A percentile compares a stretch with the other conserved stretches of the same genome.
These are phyloP conservation scores for Aspergillus sojae DNA, from an alignment of 2,329 filamentous ascomycete genomes.

Conservation along the genomic window DNA sequence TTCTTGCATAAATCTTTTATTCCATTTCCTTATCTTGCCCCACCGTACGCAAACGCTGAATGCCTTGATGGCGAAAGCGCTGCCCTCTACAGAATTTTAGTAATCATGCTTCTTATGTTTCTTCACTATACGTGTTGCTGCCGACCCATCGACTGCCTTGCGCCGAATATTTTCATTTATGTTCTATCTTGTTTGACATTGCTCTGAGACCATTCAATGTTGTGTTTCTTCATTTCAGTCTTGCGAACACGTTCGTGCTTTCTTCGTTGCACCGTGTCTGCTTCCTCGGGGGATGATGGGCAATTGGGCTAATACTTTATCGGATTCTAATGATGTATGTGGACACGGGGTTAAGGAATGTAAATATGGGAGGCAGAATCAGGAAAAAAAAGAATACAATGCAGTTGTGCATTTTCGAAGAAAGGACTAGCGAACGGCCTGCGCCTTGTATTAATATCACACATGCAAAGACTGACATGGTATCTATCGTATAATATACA, in stretches of 20 bases:
- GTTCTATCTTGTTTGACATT: conserved; percentile 1
- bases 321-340: conserved; percentile 40
- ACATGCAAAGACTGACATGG: background rate
- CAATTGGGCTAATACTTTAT: conserved; percentile 31
- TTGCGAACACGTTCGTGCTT: conserved; percentile 16
- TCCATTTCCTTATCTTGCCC: conserved; percentile 18
- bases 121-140: conserved; percentile 8
- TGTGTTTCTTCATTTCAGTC: conserved; percentile 14
- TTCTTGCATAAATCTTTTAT: conserved; percentile 21
- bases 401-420: background rate
- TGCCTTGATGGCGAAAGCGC: conserved; percentile 37
- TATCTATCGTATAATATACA: background rate
- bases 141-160: conserved; percentile 6
- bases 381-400: conserved; percentile 11
- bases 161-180: conserved; percentile 6
- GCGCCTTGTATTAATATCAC: background rate
- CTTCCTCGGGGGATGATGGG: conserved; percentile 23
- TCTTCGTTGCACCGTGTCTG: conserved; percentile 19
- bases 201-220: conserved; percentile 2
- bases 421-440: background rate
- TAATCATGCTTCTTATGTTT: conserved; percentile 13
- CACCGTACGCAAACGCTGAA: conserved; percentile 22
- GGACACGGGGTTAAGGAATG: conserved; percentile 34
- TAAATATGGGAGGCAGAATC: conserved; percentile 35
- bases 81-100: conserved; percentile 12